Base-by-base conservation (phyloP, 805 yeast genomes). In the Candida maris region DNA sequence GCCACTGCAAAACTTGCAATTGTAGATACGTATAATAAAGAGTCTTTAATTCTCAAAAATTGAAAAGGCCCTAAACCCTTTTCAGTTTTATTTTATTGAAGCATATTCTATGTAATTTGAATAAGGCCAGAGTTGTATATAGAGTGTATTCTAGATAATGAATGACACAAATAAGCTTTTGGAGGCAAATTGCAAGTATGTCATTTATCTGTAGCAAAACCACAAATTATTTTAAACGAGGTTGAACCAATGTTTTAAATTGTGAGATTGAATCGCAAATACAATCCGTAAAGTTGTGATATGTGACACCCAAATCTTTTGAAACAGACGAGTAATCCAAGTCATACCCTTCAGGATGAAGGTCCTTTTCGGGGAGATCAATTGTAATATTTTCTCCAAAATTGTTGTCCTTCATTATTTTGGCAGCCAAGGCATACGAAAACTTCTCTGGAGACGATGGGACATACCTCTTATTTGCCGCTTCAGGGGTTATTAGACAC, bases 231-330 rank as follows among this genome's bases (percentile, higher is more conserved):
- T n/a, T n/a, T n/a, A n/a, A n/a, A n/a, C n/a, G n/a, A n/a, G n/a
- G 28, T 21, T n/a, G 14, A 16, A 25, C 15, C 28, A 25, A 12
- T 10, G 28, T 16, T 19, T 28, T 25, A 17, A 71, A 57, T 54
- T 71, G 77, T 15, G 51, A 45, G 19, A 67, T 57, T 8, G 74
- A 57, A 42, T 73, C 77, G 21, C 54, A 52, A 8, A 75, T 62
- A 2, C 71, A 48, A 9, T 59, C 49, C 38, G 69, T 61, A 37
- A 73, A 57, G 13, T 51, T 49, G 35, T 57, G 63, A 42, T 63
- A 67, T 16, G 60, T 51, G 32, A 68, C 61, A 1, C 71, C 74
- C 24, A 74, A 48, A 6, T 63, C 44, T 20, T 55, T 48, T 19
- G 45, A 57, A 9, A 74, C 64, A 34, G 61, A 61, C 19, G 60